These are phyloP conservation scores for Boletus rex-veris DNA, from an alignment of 768 basidiomycete genomes.

Conservation along the genomic window DNA sequence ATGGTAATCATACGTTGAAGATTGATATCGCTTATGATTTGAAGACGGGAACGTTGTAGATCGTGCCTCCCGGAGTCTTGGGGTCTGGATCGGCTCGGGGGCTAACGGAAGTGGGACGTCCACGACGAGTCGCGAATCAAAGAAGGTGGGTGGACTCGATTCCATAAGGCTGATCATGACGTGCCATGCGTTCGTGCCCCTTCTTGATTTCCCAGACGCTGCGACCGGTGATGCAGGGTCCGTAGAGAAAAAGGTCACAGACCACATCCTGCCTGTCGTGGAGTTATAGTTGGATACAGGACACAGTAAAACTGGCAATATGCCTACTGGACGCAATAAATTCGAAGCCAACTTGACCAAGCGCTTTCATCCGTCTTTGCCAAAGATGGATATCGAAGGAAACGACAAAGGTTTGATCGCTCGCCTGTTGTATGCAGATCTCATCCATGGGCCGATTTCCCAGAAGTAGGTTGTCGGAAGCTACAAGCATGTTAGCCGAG, in stretches of 20 bases:
- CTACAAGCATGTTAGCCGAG: slow-evolving; percentile 5
- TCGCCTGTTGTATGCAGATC: slow-evolving; percentile 47
- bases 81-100: background rate
- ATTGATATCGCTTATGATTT: background rate
- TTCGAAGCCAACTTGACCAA: slow-evolving; percentile 54
- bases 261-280: slow-evolving; percentile 24
- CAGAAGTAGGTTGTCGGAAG: slow-evolving; percentile 45
- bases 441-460: slow-evolving; percentile 46
- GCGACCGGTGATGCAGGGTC: background rate
- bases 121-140: slow-evolving; percentile 14
- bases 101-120: background rate
- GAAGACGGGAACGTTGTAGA: background rate
- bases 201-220: slow-evolving; percentile 7
- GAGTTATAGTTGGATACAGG: background rate
- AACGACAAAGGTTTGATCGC: slow-evolving; percentile 47
- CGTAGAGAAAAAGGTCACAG: slow-evolving; percentile 20
- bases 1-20: background rate
- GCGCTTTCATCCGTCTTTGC: slow-evolving; percentile 66
- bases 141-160: slow-evolving; percentile 18
- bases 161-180: slow-evolving; percentile 39
- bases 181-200: slow-evolving; percentile 30
- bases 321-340: slow-evolving; percentile 50
- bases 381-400: slow-evolving; percentile 54
- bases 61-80: background rate
- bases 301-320: background rate